phyloP scores from a whole-genome alignment of 2,329 filamentous ascomycete genomes.

The Davidsoniella virescens region DNA sequence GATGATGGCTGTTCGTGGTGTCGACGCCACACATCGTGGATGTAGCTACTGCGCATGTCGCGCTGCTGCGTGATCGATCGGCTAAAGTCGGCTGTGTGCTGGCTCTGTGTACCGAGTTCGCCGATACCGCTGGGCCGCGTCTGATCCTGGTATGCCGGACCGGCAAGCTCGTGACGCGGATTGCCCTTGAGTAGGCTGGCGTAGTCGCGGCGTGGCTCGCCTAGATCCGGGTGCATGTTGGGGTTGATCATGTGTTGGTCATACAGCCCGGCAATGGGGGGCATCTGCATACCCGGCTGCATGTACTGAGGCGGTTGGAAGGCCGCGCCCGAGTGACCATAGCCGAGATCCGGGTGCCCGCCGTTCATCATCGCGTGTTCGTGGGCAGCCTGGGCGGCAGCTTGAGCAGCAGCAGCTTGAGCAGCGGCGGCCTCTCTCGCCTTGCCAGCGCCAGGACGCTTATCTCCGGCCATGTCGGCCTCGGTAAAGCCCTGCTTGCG shows the following conservation, averaged over 20 bases:
- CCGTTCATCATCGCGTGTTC: constrained; percentile 39
- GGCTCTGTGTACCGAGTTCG: constrained; percentile 73
- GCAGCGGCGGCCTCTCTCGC: constrained; percentile 57
- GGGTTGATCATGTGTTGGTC: constrained; percentile 27
- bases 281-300: constrained; percentile 55
- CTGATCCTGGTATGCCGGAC: constrained; percentile 75
- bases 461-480: constrained; percentile 87
- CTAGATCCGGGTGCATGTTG: constrained; percentile 39
- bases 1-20: constrained; percentile 59
- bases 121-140: constrained; percentile 57
- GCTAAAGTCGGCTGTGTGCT: constrained; percentile 82
- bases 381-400: constrained; percentile 4
- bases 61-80: constrained; percentile 68
- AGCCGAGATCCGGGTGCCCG: constrained; percentile 74
- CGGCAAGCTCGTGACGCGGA: constrained; percentile 77
- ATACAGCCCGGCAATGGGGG: constrained; percentile 29
- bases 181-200: constrained; percentile 60
- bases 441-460: constrained; percentile 82
- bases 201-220: constrained; percentile 47
- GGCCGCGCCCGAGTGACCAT: constrained; percentile 48
- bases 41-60: constrained; percentile 59
- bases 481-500: constrained; percentile 97
- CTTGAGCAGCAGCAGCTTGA: constrained; percentile 39
- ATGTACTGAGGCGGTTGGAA: constrained; percentile 48
- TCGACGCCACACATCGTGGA: constrained; percentile 67